Conservation (phyloP, 2,329 filamentous ascomycete species). For the Colletotrichum limetticola region DNA sequence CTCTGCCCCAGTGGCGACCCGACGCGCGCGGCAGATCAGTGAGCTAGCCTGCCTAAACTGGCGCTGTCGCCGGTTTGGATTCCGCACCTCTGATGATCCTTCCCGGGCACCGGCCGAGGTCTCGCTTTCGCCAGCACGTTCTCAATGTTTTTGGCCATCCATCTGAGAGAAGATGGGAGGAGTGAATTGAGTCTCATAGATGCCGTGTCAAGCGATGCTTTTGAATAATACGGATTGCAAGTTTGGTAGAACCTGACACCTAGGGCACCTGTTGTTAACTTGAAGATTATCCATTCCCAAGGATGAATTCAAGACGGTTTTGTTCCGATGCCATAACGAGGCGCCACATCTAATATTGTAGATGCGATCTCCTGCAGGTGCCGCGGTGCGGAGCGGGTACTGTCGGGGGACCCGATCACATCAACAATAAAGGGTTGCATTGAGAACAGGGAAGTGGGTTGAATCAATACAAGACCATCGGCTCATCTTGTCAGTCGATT, state of each 20-base stretch:
- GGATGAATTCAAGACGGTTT: neutral
- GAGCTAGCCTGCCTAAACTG: conserved; percentile 17
- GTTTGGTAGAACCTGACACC: too few species aligned
- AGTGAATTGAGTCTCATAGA: neutral
- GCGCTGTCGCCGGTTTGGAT: conserved; percentile 18
- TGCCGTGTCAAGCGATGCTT: neutral
- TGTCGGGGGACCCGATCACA: conserved; percentile 17
- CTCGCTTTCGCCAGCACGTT: neutral
- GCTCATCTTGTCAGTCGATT: conserved; percentile 23
- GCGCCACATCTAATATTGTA: neutral
- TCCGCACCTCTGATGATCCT: conserved; percentile 22
- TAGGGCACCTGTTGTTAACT: too few species aligned
- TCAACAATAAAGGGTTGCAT: conserved; percentile 15
- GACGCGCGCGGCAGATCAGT: conserved; percentile 27
- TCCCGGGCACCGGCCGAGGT: conserved; percentile 7
- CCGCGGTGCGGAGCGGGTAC: conserved; percentile 3
- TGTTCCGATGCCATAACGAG: neutral
- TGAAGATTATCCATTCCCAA: too few species aligned
- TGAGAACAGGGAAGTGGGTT: conserved; percentile 11
- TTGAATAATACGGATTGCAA: too few species aligned
- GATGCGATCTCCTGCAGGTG: conserved; percentile 19
- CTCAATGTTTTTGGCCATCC: neutral
- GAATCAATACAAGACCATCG: conserved; percentile 1
- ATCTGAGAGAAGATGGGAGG: neutral
- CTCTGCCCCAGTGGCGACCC: conserved; percentile 13